A percentile compares a stretch with the other conserved stretches of the same genome.
These are phyloP conservation scores for Trichaptum fuscoviolaceum DNA, from an alignment of 768 basidiomycete genomes.

Conservation along the genomic window DNA sequence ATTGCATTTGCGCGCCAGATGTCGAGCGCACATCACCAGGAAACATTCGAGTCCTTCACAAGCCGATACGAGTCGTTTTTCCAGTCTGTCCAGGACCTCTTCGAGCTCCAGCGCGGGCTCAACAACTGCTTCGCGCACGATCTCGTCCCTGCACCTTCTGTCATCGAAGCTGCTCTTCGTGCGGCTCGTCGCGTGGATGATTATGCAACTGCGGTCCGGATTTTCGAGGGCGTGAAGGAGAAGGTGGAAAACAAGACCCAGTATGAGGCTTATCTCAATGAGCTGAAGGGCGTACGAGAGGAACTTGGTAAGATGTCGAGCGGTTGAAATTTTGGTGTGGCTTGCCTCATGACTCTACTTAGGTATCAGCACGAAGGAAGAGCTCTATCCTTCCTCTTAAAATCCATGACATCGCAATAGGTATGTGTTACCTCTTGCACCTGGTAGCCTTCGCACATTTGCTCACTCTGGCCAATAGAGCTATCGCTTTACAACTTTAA, in stretches of 20 bases:
- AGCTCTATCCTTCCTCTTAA: constrained; percentile 47
- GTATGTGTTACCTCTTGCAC: not conserved
- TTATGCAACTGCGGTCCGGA: constrained; percentile 92
- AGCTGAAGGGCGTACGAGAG: constrained; percentile 81
- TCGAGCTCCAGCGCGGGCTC: constrained; percentile 97
- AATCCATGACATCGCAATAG: not conserved
- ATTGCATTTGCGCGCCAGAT: constrained; percentile 25
- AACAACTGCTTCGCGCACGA: constrained; percentile 99
- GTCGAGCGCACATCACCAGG: constrained; percentile 70
- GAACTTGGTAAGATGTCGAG: constrained; percentile 69
- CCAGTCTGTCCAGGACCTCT: constrained; percentile 87
- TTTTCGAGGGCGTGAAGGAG: constrained; percentile 94
- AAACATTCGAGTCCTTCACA: constrained; percentile 92
- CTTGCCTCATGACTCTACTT: constrained; percentile 3
- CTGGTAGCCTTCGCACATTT: not conserved
- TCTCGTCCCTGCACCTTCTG: constrained; percentile 78
- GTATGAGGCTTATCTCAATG: constrained; percentile 89
- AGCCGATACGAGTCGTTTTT: constrained; percentile 94
- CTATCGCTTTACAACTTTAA: not conserved
- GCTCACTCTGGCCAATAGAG: not conserved
- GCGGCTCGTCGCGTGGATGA: constrained; percentile 92
- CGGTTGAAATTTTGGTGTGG: constrained; percentile 5
- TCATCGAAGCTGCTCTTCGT: constrained; percentile 82
- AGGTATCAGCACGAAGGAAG: constrained; percentile 62
- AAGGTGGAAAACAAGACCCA: constrained; percentile 98